A percentile compares a stretch with the other conserved stretches of the same genome.
These are phyloP conservation scores for Ceriops tagal DNA, from an alignment of 345 rosid species.

Conservation along the genomic window DNA sequence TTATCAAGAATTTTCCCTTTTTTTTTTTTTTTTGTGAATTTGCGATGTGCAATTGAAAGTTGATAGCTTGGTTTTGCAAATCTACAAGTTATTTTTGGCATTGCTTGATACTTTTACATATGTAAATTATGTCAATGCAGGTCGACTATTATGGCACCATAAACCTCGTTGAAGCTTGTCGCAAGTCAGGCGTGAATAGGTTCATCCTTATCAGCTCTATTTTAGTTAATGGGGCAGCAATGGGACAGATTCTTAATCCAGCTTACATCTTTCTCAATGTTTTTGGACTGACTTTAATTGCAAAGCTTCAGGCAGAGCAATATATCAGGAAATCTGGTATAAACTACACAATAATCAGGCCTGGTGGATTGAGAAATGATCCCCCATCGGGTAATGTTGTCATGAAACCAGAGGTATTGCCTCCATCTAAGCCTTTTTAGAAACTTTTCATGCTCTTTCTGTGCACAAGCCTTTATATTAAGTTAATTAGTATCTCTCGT, in stretches of 20 bases:
- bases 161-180: constrained; percentile 83
- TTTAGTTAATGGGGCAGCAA: constrained; percentile 90
- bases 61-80: neutral
- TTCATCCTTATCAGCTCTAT: constrained; percentile 83
- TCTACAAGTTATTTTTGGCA: neutral
- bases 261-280: constrained; percentile 85
- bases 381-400: constrained; percentile 74
- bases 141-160: constrained; percentile 83
- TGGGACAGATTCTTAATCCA: constrained; percentile 89
- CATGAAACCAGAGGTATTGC: constrained; percentile 79
- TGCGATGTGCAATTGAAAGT: neutral
- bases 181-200: constrained; percentile 53
- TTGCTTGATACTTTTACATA: neutral
- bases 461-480: too few relatives aligned
- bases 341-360: constrained; percentile 77
- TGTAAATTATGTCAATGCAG: constrained; percentile 27
- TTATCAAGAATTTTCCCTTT: neutral
- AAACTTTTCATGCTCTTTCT: constrained; percentile 3
- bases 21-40: neutral
- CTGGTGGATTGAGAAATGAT: constrained; percentile 81
- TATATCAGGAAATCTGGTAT: constrained; percentile 70
- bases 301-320: constrained; percentile 93
- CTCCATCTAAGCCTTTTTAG: neutral
- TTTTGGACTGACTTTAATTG: constrained; percentile 75
- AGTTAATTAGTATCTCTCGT: neutral